phyloP scores from a whole-genome alignment of 768 basidiomycete species.

The Neoboletus magnificus region DNA sequence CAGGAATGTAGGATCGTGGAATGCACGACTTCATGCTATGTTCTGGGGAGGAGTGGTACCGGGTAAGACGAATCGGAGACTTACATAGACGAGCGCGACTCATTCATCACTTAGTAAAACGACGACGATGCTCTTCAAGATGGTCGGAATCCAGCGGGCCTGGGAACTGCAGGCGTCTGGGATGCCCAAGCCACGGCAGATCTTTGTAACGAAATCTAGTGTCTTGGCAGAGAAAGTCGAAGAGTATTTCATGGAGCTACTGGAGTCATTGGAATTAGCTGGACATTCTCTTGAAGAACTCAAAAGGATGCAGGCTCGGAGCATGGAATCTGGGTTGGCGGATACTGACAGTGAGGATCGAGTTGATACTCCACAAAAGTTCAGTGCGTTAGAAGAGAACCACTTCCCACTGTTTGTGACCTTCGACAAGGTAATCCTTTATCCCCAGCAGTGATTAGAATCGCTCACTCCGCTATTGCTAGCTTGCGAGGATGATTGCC shows the following conservation, averaged over 20 bases:
- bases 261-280: conserved; percentile 41
- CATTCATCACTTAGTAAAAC: conserved; percentile 50
- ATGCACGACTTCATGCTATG: conserved; percentile 58
- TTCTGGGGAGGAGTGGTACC: conserved; percentile 70
- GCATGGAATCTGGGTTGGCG: conserved; percentile 24
- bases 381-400: conserved; percentile 51
- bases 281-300: conserved; percentile 40
- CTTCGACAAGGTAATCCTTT: conserved; percentile 49
- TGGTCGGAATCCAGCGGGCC: conserved; percentile 60
- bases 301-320: conserved; percentile 20
- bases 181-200: conserved; percentile 53
- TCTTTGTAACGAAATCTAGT: conserved; percentile 73
- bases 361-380: conserved; percentile 40
- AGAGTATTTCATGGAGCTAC: conserved; percentile 55
- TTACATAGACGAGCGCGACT: background rate
- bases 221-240: conserved; percentile 68
- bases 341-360: conserved; percentile 35
- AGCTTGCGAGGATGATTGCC: conserved; percentile 29
- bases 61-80: conserved; percentile 42
- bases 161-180: conserved; percentile 36
- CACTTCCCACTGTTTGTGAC: conserved; percentile 74
- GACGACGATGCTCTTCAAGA: conserved; percentile 74
- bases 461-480: background rate
- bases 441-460: background rate
- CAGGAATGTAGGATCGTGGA: conserved; percentile 58